Conservation (phyloP, 148 eudicot genomes). For the Silene uniflora region DNA sequence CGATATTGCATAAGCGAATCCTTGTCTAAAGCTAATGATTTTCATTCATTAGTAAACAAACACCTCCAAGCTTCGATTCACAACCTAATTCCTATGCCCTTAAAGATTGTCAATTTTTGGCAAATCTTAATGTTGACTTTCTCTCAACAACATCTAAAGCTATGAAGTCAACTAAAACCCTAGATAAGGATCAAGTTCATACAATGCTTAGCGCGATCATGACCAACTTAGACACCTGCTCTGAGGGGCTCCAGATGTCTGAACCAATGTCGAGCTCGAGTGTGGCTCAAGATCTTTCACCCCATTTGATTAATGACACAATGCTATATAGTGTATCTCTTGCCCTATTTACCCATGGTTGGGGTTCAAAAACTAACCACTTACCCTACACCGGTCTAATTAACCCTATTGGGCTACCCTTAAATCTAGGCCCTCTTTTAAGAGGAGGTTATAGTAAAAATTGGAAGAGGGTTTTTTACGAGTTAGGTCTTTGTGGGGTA, state of each 20-base stretch:
- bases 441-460: not conserved
- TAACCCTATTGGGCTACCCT: conserved; percentile 7
- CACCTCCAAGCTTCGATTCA: conserved; percentile 25
- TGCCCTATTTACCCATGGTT: conserved; percentile 27
- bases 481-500: conserved; percentile 1
- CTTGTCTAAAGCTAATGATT: conserved; percentile 9
- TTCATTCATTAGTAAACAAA: conserved; percentile 16
- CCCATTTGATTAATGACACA: conserved; percentile 19
- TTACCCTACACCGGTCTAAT: not conserved
- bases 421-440: conserved; percentile 1
- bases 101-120: conserved; percentile 32
- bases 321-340: conserved; percentile 27
- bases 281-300: not conserved
- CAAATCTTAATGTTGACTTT: conserved; percentile 26
- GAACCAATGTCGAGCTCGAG: not conserved
- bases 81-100: conserved; percentile 26
- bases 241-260: conserved; percentile 27
- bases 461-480: conserved; percentile 3
- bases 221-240: conserved; percentile 41
- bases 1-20: conserved; percentile 23
- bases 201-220: conserved; percentile 36
- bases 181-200: conserved; percentile 11
- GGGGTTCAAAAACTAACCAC: conserved; percentile 17
- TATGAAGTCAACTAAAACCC: conserved; percentile 7
- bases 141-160: conserved; percentile 12